A percentile compares a stretch with the other conserved stretches of the same genome.
phyloP scores from a whole-genome alignment of 192 early-diverging fungal species.

The Podila clonocystis region DNA sequence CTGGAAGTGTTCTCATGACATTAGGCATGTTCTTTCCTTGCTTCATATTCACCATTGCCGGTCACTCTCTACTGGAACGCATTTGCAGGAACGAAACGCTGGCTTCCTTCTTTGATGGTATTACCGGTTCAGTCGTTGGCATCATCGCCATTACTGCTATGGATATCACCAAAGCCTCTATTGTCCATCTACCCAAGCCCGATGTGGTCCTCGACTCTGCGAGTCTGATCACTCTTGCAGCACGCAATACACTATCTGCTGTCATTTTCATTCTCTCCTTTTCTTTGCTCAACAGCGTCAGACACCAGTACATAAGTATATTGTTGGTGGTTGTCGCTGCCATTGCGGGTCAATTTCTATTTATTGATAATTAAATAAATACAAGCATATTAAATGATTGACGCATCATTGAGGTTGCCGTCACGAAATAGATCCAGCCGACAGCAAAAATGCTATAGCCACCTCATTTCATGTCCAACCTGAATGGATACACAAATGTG shows the following conservation, averaged over 20 bases:
- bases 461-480: too few species aligned
- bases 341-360: slow-evolving; percentile 24
- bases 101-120: slow-evolving; percentile 39
- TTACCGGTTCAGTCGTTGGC: slow-evolving; percentile 22
- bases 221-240: neutral
- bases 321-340: slow-evolving; percentile 13
- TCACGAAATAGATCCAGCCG: too few species aligned
- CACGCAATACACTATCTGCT: slow-evolving; percentile 9
- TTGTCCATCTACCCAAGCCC: neutral
- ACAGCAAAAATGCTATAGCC: too few species aligned
- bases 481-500: too few species aligned
- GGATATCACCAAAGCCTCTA: slow-evolving; percentile 19
- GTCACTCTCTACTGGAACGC: slow-evolving; percentile 19
- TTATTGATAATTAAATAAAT: neutral
- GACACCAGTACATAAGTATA: neutral
- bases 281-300: neutral
- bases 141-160: slow-evolving; percentile 30
- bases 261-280: slow-evolving; percentile 13
- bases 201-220: neutral
- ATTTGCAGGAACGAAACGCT: slow-evolving; percentile 26
- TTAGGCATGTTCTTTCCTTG: slow-evolving; percentile 34
- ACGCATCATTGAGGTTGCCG: too few species aligned
- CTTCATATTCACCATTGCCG: slow-evolving; percentile 37
- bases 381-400: too few species aligned
- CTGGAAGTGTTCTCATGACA: slow-evolving; percentile 27